Conservation (phyloP, 2,329 filamentous ascomycete species). For the Stemphylium vesicarium region DNA sequence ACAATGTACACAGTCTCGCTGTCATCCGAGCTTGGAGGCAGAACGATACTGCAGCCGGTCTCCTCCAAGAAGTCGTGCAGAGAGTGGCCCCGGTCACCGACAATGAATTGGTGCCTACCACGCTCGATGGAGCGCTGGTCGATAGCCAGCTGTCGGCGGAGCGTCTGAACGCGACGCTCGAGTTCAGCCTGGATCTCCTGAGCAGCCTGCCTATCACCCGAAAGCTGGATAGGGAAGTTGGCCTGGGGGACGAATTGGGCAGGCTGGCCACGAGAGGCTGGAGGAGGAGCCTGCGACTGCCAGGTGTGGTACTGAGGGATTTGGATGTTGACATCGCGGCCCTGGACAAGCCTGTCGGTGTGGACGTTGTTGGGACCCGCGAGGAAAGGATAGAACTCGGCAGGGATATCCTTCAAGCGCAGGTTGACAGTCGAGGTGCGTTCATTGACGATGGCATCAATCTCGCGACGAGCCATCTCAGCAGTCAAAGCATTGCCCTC, state of each 20-base stretch:
- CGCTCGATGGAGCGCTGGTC: conserved; percentile 83
- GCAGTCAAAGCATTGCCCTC: conserved; percentile 91
- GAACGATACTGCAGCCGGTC: conserved; percentile 86
- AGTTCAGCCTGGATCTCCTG: conserved; percentile 81
- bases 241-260: conserved; percentile 74
- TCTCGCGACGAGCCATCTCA: conserved; percentile 80
- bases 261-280: conserved; percentile 67
- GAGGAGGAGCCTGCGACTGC: conserved; percentile 70
- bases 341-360: conserved; percentile 71
- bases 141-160: conserved; percentile 76
- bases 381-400: conserved; percentile 95
- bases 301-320: conserved; percentile 83
- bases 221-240: conserved; percentile 81
- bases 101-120: conserved; percentile 92
- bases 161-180: conserved; percentile 76
- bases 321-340: conserved; percentile 78
- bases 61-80: conserved; percentile 86
- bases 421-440: conserved; percentile 81
- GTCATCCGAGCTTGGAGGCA: conserved; percentile 77
- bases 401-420: conserved; percentile 81
- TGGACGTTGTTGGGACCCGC: conserved; percentile 76
- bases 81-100: conserved; percentile 80
- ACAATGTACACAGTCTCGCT: conserved; percentile 85
- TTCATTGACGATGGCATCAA: conserved; percentile 86
- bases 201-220: conserved; percentile 83